Evolutionary conservation across 768 basidiomycete species (phyloP), one percentile per base, ranked within the genome.

Genomic region (Rubroboletus satanas): DNA sequence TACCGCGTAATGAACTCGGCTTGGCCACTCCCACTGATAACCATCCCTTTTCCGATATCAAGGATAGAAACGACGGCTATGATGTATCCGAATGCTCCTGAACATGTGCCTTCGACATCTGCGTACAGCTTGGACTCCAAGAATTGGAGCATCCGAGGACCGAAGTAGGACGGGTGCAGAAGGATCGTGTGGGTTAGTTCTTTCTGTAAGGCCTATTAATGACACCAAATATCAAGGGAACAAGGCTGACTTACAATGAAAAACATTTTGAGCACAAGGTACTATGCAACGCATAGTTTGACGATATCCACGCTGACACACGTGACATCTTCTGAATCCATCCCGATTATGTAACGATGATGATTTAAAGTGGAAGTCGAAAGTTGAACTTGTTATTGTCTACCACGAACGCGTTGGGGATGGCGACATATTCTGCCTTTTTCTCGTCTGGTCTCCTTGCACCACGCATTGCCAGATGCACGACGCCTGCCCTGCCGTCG

Each of bases 141-240:
- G 74, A 93, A 95, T 60, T 90, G 88, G 56, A 92, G 83, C 85
- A 98, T 94, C 59, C 91, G 88, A 10, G 96, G 92, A 8, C 95
- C 95, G 69, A 99, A 99, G 73, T 97, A 99, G 17, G 96, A 98
- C 26, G 97, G 97, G 69, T 98, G 96, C 26, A 99, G 82, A 36
- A 95, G 84, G 68, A 98, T 97, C 5, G 94, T 96, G 70, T 98
- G 94, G n/a, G 90, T 91, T 9, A 99, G 82, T 70, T 95, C 90
- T 82, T 97, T 96, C 96, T 98, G 52, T 28, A 38, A 32, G 5
- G 1, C 15, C 52, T 49, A 33, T 58, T 47, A 32, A 56, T 31
- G 51, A 50, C 44, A 32, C 44, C 18, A 45, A 23, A 58, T 7
- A 32, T 12, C n/a, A 14, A 33, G 47, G 31, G 31, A 48, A 43